Evolutionary conservation across 176 grass and related monocot species (phyloP), one percentile per base, ranked within the genome.

Genomic region (Ensete ventricosum): DNA sequence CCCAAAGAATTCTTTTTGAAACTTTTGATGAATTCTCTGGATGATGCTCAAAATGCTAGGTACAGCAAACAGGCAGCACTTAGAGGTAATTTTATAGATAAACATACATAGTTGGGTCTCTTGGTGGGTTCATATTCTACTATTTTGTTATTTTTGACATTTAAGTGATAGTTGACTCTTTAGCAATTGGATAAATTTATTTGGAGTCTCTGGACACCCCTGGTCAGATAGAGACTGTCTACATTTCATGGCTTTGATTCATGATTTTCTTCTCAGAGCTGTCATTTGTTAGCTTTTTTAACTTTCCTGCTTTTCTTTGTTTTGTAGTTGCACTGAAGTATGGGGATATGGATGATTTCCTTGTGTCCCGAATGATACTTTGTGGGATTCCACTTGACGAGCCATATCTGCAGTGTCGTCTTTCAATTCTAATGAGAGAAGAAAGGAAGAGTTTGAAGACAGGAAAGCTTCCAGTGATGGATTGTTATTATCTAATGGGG

Each of bases 401-500:
- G 54, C 69, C 84, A 64, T 93, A 75, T 68, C 82, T 93, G 71
- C 76, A 89, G 72, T 79, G 0, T 50, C 69, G 78, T 55, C 66
- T 93, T 16, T 78, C 58, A 43, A 9, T 78, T 9, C 79, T 93
- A 79, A 49, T 76, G 69, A 53, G 53, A 9, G 73, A 73, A 24
- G 82, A 90, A 81, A 87, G 68, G 21, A 90, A 90, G 78, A 71
- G 76, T 58, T 27, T 93, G 21, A 78, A 87, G 34, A 24, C 82
- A 76, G 84, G 84, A 64, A 93, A 52, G 70, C 53, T 93, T 24
- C 90, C 90, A 0, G 78, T 93, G 9, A 77, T 50, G 54, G 84
- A 89, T 14, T 85, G 87, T 23, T 89, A 81, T 80, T 73, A 87
- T 81, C 70, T 93, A 23, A 93, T 93, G 90, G 90, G 87, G 14